Percentiles rank a stretch among this genome's conserved stretches.
Evolutionary conservation across 129 eudicot species (phyloP).

Genomic region (Chrysanthemum lavandulifolium): DNA sequence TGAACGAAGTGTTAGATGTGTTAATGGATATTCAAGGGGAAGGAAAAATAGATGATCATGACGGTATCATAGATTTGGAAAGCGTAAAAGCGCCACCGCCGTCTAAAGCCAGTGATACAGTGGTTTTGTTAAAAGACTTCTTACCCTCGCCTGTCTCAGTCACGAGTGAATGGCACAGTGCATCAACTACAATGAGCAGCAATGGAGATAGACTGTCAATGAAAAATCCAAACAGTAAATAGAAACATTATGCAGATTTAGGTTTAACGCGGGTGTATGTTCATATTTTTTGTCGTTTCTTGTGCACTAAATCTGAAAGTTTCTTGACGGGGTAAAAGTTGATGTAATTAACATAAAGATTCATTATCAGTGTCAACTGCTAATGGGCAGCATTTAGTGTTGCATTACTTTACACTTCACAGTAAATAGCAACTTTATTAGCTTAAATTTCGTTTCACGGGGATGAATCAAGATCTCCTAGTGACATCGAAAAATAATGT

Average conservation of each 20-base stretch:
- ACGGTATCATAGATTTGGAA: conserved; percentile 3
- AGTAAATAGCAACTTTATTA: not conserved
- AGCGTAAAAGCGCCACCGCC: conserved; percentile 22
- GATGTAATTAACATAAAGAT: not conserved
- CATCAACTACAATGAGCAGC: conserved; percentile 42
- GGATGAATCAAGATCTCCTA: not conserved
- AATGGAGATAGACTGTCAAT: conserved; percentile 22
- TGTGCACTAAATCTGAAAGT: not conserved
- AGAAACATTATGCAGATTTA: not conserved
- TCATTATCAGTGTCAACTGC: not conserved
- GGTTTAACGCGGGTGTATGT: too few relatives aligned
- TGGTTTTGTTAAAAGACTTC: conserved; percentile 38
- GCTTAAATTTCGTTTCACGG: not conserved
- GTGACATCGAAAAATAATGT: not conserved
- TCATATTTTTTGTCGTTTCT: too few relatives aligned
- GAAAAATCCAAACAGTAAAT: not conserved
- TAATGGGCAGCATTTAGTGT: too few relatives aligned
- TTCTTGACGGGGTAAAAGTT: not conserved
- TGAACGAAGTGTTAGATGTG: conserved; percentile 59
- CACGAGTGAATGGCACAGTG: conserved; percentile 40
- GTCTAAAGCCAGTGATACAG: conserved; percentile 47
- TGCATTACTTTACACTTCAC: not conserved
- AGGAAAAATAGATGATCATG: conserved; percentile 11
- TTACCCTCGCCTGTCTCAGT: conserved; percentile 44
- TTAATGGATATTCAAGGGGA: conserved; percentile 41